A percentile compares a stretch with the other conserved stretches of the same genome.
Conservation (phyloP, 2,329 filamentous ascomycete genomes). For the Epichloe coenophiala region DNA sequence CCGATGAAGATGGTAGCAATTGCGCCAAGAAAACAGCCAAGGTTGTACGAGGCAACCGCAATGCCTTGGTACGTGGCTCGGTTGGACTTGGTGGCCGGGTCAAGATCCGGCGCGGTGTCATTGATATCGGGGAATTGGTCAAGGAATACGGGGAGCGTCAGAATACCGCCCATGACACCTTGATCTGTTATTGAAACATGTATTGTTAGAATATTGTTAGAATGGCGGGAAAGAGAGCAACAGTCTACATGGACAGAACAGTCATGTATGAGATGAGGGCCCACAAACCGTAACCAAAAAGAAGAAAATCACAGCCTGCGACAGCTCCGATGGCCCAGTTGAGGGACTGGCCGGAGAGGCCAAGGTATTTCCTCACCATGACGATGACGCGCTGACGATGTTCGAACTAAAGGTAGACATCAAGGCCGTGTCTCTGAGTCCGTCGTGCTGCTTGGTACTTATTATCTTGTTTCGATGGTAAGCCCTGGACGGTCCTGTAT, state of each 20-base stretch:
- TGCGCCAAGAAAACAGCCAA: conserved; percentile 50
- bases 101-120: conserved; percentile 25
- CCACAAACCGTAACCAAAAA: conserved; percentile 40
- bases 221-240: neutral
- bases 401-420: neutral
- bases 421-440: neutral
- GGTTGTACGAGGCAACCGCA: conserved; percentile 41
- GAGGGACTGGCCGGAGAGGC: conserved; percentile 50
- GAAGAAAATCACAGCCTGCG: conserved; percentile 59
- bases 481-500: too few relatives aligned
- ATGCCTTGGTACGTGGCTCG: conserved; percentile 41
- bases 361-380: conserved; percentile 39
- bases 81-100: conserved; percentile 19
- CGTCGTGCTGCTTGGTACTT: too few relatives aligned
- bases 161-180: conserved; percentile 62
- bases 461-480: too few relatives aligned
- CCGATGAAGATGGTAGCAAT: conserved; percentile 54
- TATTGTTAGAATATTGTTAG: neutral
- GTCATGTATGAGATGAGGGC: neutral
- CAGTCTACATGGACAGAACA: neutral
- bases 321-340: conserved; percentile 59
- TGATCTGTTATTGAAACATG: conserved; percentile 40
- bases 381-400: conserved; percentile 7
- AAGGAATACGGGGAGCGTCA: conserved; percentile 52
- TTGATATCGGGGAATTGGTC: conserved; percentile 40